A percentile compares a stretch with the other conserved stretches of the same genome.
phyloP scores from a whole-genome alignment of 306 rosid genomes.

The Citrullus mucosospermus region DNA sequence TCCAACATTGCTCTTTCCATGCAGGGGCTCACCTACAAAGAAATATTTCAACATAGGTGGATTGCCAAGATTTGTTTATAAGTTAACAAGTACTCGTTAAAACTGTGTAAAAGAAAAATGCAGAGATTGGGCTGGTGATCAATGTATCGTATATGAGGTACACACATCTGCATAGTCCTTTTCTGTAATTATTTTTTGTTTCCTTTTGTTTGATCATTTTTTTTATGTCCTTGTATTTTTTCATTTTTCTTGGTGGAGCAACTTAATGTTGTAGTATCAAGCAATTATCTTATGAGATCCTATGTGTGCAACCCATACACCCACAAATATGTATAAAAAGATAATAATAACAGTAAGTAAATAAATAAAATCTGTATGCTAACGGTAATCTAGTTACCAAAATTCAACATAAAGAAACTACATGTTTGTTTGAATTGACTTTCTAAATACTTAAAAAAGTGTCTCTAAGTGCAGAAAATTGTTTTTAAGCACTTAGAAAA shows the following conservation, averaged over 20 bases:
- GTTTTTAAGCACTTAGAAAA: not conserved
- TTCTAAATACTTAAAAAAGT: too few species aligned
- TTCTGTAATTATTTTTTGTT: too few species aligned
- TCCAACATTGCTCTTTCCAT: slow-evolving; percentile 89
- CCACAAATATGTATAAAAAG: not conserved
- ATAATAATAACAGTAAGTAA: not conserved
- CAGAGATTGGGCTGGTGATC: not conserved
- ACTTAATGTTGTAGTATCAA: not conserved
- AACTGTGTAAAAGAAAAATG: not conserved
- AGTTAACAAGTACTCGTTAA: not conserved
- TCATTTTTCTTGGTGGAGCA: not conserved
- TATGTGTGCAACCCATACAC: not conserved
- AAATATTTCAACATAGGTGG: slow-evolving; percentile 6
- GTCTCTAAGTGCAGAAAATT: not conserved
- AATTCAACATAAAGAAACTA: not conserved
- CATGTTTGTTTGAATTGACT: too few species aligned
- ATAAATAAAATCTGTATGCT: not conserved
- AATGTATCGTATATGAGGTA: not conserved
- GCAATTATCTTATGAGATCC: not conserved
- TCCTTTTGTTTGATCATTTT: too few species aligned
- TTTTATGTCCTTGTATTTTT: too few species aligned
- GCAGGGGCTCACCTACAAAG: slow-evolving; percentile 70
- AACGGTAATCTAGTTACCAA: not conserved
- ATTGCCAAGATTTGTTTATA: not conserved
- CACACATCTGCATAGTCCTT: not conserved